Evolutionary conservation across 2,329 filamentous ascomycete genomes (phyloP), one percentile per base, ranked within the genome.

Genomic region (Sordariomycetes sp.): DNA sequence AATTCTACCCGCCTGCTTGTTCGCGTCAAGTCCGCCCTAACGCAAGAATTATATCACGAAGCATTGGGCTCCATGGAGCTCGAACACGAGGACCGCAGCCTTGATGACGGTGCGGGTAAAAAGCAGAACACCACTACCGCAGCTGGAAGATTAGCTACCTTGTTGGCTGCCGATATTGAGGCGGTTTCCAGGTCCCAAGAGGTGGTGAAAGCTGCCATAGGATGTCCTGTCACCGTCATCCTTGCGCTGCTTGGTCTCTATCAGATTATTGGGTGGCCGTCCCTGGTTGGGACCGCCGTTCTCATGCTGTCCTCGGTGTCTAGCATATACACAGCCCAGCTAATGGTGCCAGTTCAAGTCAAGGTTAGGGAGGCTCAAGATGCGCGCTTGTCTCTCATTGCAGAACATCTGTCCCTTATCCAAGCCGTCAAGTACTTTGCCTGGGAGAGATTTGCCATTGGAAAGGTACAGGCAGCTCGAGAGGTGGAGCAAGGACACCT

Each of bases 351-450:
- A 37, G 72, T 77, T 24, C 77, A 83, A 65, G 74, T 73, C 48
- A 71, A 74, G n/a, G 77, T 81, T 54, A 78, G 79, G 61, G 74
- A 75, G 58, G 77, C 79, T 24, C 81, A 82, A 54, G 81, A 84
- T 64, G 72, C 74, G 18, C 77, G 81, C 28, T 79, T 84, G 58
- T 82, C 80, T 1, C 73, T 80, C 22, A 76, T 83, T 20, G 78
- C 79, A 1, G 81, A 84, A 63, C 83, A 82, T 62, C 71, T 84
- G 28, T 70, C 74, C 28, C 81, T 80, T 8, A 82, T 84, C 59
- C 75, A 78, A 12, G 79, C 78, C 18, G 76, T 84, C 67, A 84
- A 84, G 64, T 83, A 82, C 62, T 83, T 84, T 65, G 78, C 78
- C 2, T 84, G 81, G 81, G 81, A 84, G 64, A 72, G 75, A 20